Conservation (phyloP, 2,329 filamentous ascomycete genomes). For the Colletotrichum sublineola region DNA sequence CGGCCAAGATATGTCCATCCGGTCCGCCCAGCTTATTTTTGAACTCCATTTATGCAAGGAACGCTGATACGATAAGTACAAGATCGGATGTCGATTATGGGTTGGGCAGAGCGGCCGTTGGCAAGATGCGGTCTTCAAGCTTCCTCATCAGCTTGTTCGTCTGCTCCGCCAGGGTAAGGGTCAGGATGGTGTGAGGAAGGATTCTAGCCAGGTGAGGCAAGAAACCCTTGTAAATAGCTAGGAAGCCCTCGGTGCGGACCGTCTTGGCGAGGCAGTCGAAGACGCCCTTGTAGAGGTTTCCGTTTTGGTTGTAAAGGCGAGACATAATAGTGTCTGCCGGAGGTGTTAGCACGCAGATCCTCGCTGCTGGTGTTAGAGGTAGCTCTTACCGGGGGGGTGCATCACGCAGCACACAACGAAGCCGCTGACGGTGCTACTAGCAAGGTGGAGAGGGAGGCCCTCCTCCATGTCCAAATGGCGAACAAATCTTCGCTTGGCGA, state of each 20-base stretch:
- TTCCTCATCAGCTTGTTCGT: conserved; percentile 92
- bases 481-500: conserved; percentile 88
- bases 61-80: conserved; percentile 38
- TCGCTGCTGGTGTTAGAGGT: background rate
- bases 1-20: conserved; percentile 18
- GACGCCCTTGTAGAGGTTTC: conserved; percentile 93
- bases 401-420: conserved; percentile 98
- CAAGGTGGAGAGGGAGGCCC: conserved; percentile 87
- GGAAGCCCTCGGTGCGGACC: conserved; percentile 87
- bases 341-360: conserved; percentile 22
- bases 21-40: conserved; percentile 30
- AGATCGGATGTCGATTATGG: conserved; percentile 42
- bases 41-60: conserved; percentile 40
- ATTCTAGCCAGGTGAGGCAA: conserved; percentile 95
- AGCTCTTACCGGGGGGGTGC: conserved; percentile 86
- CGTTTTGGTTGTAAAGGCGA: conserved; percentile 98
- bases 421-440: conserved; percentile 89
- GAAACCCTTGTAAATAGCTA: conserved; percentile 98
- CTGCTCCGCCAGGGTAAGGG: conserved; percentile 93
- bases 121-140: conserved; percentile 74
- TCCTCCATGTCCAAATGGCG: conserved; percentile 91
- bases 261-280: conserved; percentile 95
- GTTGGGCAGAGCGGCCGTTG: conserved; percentile 53
- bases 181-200: conserved; percentile 94
- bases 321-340: conserved; percentile 93